These are phyloP conservation scores for Metschnikowia kunwiensis DNA, from an alignment of 805 yeast genomes.

Conservation along the genomic window DNA sequence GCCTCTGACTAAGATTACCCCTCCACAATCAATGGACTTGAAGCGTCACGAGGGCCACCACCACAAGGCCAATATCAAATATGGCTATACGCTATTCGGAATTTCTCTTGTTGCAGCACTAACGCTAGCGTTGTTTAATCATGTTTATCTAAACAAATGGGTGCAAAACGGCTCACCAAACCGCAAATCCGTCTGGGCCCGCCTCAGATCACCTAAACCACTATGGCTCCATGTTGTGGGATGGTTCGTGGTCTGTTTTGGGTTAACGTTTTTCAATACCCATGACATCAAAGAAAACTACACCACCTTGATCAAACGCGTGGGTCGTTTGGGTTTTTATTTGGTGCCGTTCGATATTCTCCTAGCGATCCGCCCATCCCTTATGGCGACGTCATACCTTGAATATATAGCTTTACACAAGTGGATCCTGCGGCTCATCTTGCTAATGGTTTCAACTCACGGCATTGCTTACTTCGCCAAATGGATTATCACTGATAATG, in stretches of 20 bases:
- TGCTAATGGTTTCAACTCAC: constrained; percentile 47
- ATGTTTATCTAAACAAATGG: constrained; percentile 36
- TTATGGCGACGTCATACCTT: constrained; percentile 47
- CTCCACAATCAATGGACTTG: constrained; percentile 11
- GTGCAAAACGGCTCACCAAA: constrained; percentile 34
- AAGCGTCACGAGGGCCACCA: constrained; percentile 47
- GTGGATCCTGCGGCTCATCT: constrained; percentile 63
- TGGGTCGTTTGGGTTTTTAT: constrained; percentile 60
- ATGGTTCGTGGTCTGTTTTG: constrained; percentile 33
- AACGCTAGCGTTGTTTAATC: constrained; percentile 31
- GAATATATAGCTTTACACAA: constrained; percentile 59
- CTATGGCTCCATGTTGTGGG: constrained; percentile 30
- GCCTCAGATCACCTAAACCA: constrained; percentile 29
- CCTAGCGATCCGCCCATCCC: constrained; percentile 55
- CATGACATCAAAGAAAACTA: constrained; percentile 28
- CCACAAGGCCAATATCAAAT: constrained; percentile 57
- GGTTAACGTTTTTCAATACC: constrained; percentile 34
- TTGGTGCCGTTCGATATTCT: constrained; percentile 57
- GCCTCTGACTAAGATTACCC: too few relatives aligned
- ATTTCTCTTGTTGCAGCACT: constrained; percentile 41
- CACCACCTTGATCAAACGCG: constrained; percentile 45
- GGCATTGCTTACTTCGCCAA: constrained; percentile 48
- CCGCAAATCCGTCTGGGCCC: constrained; percentile 17
- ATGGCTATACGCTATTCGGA: constrained; percentile 53
- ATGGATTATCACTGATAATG: constrained; percentile 43